These are phyloP conservation scores for Mycosphaerella arachidis DNA, from an alignment of 2,329 filamentous ascomycete species.

Conservation along the genomic window DNA sequence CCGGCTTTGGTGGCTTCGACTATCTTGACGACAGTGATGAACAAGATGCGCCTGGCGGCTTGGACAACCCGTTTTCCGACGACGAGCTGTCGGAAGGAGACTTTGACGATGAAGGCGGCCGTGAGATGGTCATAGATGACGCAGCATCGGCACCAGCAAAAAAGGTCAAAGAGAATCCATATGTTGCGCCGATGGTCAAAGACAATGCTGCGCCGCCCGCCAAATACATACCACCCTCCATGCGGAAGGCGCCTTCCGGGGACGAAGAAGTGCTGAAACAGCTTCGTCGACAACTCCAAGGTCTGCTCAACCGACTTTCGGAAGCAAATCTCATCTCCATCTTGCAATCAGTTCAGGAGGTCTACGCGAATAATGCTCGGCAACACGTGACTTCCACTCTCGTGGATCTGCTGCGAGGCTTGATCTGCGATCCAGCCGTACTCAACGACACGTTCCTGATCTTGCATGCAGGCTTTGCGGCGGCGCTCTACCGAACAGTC, in stretches of 20 bases:
- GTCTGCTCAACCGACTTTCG: slow-evolving; percentile 85
- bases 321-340: slow-evolving; percentile 87
- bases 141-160: slow-evolving; percentile 32
- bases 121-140: slow-evolving; percentile 34
- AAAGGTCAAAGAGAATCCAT: slow-evolving; percentile 74
- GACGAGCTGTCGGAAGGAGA: slow-evolving; percentile 32
- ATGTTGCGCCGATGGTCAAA: slow-evolving; percentile 63
- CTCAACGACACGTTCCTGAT: slow-evolving; percentile 87
- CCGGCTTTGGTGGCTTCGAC: slow-evolving; percentile 34
- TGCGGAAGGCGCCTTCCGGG: slow-evolving; percentile 60
- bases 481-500: slow-evolving; percentile 79
- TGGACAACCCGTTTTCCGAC: slow-evolving; percentile 32
- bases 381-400: slow-evolving; percentile 80
- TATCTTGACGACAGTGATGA: slow-evolving; percentile 40
- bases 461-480: slow-evolving; percentile 81
- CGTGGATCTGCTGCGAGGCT: slow-evolving; percentile 70
- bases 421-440: slow-evolving; percentile 71
- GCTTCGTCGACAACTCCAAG: slow-evolving; percentile 76
- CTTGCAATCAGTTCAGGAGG: slow-evolving; percentile 70
- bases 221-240: slow-evolving; percentile 88
- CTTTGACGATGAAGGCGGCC: slow-evolving; percentile 30
- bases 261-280: slow-evolving; percentile 64
- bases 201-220: slow-evolving; percentile 37
- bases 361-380: slow-evolving; percentile 81
- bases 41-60: slow-evolving; percentile 21